Evolutionary conservation across 805 yeast genomes (phyloP).

Genomic region (Cyberlindnera xylosilytica): DNA sequence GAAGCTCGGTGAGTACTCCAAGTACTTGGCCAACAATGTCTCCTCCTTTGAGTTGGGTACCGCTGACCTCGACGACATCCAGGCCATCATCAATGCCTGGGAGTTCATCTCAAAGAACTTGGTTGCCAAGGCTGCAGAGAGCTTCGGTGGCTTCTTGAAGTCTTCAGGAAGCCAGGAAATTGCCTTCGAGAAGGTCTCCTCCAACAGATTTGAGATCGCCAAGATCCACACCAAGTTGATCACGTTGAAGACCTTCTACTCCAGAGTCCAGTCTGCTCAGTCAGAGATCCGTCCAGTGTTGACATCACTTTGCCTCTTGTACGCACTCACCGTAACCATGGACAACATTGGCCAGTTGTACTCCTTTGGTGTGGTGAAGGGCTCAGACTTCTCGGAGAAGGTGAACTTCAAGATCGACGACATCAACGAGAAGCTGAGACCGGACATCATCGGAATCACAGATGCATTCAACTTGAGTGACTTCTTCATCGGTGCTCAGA

Average conservation of each 20-base stretch:
- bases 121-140: conserved; percentile 16
- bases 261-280: conserved; percentile 30
- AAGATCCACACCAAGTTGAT: conserved; percentile 37
- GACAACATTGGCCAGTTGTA: conserved; percentile 66
- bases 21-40: conserved; percentile 24
- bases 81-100: conserved; percentile 25
- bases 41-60: conserved; percentile 16
- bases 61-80: conserved; percentile 16
- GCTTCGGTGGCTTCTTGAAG: conserved; percentile 13
- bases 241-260: conserved; percentile 31
- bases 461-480: conserved; percentile 83
- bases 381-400: conserved; percentile 35
- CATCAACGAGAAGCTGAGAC: conserved; percentile 47
- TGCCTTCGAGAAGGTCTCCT: conserved; percentile 25
- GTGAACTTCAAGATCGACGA: conserved; percentile 25
- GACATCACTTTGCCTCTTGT: conserved; percentile 52
- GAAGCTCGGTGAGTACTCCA: conserved; percentile 25
- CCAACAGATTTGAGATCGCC: conserved; percentile 27
- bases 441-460: conserved; percentile 72
- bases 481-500: conserved; percentile 75
- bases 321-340: conserved; percentile 54
- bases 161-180: conserved; percentile 14
- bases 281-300: conserved; percentile 38
- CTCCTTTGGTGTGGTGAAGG: conserved; percentile 48
- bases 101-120: conserved; percentile 30